These are phyloP conservation scores for Scutellaria barbata DNA, from an alignment of 257 asterid genomes.

Conservation along the genomic window DNA sequence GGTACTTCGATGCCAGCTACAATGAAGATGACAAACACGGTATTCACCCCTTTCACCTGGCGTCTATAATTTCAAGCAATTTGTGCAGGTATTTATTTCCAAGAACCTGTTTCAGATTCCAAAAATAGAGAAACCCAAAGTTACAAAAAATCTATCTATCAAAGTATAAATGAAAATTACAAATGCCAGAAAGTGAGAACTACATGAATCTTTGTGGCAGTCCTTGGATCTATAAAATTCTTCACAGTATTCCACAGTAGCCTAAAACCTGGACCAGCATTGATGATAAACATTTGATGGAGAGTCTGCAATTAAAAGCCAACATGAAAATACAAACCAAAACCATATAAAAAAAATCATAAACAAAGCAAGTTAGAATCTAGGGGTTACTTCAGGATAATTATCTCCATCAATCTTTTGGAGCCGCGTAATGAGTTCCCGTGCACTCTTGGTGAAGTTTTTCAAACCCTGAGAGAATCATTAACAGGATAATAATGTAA, in stretches of 20 bases:
- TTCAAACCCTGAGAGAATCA: conserved; percentile 69
- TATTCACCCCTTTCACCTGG: conserved; percentile 58
- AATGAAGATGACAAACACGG: conserved; percentile 25
- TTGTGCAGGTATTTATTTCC: conserved; percentile 81
- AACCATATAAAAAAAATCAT: conserved; percentile 29
- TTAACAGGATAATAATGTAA: conserved; percentile 13
- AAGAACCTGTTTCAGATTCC: conserved; percentile 64
- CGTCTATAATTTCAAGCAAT: conserved; percentile 89
- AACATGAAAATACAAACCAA: conserved; percentile 23
- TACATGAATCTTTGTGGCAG: conserved; percentile 96
- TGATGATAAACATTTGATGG: conserved; percentile 95
- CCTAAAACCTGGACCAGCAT: conserved; percentile 94
- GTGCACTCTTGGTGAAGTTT: conserved; percentile 80
- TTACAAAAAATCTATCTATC: background rate
- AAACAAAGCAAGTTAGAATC: conserved; percentile 16
- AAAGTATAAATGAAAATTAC: conserved; percentile 15
- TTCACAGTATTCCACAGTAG: conserved; percentile 88
- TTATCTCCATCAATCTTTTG: conserved; percentile 96
- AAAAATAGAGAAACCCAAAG: conserved; percentile 33
- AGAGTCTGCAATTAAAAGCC: conserved; percentile 74
- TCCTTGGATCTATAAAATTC: conserved; percentile 87
- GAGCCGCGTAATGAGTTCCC: conserved; percentile 85
- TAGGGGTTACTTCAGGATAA: conserved; percentile 79
- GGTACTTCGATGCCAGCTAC: conserved; percentile 3
- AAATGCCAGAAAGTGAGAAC: conserved; percentile 31